These are phyloP conservation scores for Salix arbutifolia DNA, from an alignment of 345 rosid species.

Conservation along the genomic window DNA sequence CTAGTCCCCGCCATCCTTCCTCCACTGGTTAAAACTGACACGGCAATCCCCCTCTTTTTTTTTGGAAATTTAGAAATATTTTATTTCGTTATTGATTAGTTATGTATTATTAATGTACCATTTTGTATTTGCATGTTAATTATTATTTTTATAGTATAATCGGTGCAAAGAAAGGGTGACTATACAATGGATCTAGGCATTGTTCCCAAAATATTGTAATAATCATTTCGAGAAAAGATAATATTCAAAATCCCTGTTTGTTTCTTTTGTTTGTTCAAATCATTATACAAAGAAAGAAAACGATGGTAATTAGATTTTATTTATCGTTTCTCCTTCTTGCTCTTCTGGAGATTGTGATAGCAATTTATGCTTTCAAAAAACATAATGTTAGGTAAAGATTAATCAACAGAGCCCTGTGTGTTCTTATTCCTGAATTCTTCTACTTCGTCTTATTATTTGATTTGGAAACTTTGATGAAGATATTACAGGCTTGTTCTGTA, in stretches of 20 bases:
- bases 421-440: no score
- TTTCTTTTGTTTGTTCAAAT: background rate
- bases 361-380: no score
- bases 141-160: background rate
- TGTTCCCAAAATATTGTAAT: background rate
- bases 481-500: no score
- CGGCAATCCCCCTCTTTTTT: background rate
- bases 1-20: slow-evolving; percentile 11
- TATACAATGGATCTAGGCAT: background rate
- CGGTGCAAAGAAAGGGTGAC: background rate
- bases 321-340: background rate
- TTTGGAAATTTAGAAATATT: background rate
- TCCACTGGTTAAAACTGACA: background rate
- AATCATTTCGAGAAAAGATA: background rate
- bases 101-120: no score
- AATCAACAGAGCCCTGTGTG: no score
- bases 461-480: no score
- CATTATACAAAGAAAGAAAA: background rate
- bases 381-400: no score
- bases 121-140: background rate
- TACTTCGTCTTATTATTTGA: no score
- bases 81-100: background rate
- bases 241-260: background rate
- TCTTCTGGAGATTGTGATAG: no score
- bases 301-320: background rate